Evolutionary conservation across 148 eudicot genomes (phyloP).

Genomic region (Persicaria maculosa): DNA sequence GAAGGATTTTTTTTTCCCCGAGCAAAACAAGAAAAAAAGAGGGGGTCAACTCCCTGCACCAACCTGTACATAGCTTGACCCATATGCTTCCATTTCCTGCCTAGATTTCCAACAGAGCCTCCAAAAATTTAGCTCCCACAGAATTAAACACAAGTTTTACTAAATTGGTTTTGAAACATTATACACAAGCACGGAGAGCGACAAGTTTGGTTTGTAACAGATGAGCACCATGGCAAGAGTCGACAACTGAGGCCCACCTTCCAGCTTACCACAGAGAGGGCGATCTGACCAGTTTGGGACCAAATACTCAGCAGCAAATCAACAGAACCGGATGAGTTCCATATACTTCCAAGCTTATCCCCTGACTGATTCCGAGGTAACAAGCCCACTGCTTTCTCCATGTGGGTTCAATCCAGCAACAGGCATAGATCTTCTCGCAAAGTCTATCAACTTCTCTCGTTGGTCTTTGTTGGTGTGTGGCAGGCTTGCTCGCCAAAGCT

Average conservation of each 20-base stretch:
- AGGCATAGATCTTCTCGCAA: conserved; percentile 77
- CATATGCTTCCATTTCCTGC: conserved; percentile 10
- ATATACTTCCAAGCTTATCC: not conserved
- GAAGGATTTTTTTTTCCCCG: not conserved
- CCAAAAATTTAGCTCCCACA: conserved; percentile 10
- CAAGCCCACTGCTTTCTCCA: conserved; percentile 20
- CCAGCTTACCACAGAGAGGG: no score
- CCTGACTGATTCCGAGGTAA: conserved; percentile 13
- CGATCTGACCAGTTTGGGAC: no score
- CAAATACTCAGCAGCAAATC: not conserved
- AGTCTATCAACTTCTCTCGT: conserved; percentile 59
- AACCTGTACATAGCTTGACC: conserved; percentile 4
- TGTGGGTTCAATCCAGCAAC: conserved; percentile 46
- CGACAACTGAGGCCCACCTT: not conserved
- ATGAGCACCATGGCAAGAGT: not conserved
- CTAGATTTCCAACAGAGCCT: conserved; percentile 13
- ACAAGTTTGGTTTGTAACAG: not conserved
- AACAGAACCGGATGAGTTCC: not conserved
- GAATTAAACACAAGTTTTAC: not conserved
- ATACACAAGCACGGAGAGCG: not conserved
- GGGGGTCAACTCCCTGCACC: not conserved
- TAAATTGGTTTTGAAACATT: not conserved
- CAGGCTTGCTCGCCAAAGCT: conserved; percentile 81
- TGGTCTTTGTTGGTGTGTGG: conserved; percentile 83
- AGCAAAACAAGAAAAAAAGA: not conserved